These are phyloP conservation scores for Penicillium malachiteum DNA, from an alignment of 495 filamentous ascomycete genomes.

Conservation along the genomic window DNA sequence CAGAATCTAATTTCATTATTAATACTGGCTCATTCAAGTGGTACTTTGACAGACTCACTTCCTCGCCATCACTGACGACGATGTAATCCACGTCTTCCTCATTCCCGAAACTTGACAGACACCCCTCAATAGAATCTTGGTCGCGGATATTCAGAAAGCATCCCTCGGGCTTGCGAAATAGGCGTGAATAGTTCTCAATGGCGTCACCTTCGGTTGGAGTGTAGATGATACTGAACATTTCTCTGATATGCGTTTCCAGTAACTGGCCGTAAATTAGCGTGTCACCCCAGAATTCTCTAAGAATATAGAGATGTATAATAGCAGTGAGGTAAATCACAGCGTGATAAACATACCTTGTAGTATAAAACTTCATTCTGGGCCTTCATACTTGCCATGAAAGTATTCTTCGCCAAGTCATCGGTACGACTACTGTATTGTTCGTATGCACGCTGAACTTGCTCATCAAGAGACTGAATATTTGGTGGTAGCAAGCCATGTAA, in stretches of 20 bases:
- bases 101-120: slow-evolving; percentile 64
- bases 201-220: slow-evolving; percentile 92
- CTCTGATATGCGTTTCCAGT: slow-evolving; percentile 66
- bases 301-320: no score
- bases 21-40: slow-evolving; percentile 18
- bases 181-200: slow-evolving; percentile 77
- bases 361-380: slow-evolving; percentile 65
- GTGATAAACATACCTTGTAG: slow-evolving; percentile 24
- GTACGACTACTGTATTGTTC: slow-evolving; percentile 65
- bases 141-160: slow-evolving; percentile 58
- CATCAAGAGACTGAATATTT: slow-evolving; percentile 73
- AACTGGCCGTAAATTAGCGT: slow-evolving; percentile 35
- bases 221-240: slow-evolving; percentile 88
- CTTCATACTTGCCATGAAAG: slow-evolving; percentile 77
- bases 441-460: slow-evolving; percentile 76
- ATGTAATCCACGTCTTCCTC: slow-evolving; percentile 84
- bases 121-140: slow-evolving; percentile 56
- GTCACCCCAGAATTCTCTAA: no score
- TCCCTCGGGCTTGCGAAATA: slow-evolving; percentile 76
- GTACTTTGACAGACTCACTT: slow-evolving; percentile 31
- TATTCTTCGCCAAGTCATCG: slow-evolving; percentile 72
- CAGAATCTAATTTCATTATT: slow-evolving; percentile 57
- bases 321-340: no score
- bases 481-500: slow-evolving; percentile 71
- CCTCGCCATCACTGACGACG: slow-evolving; percentile 77